A percentile compares a stretch with the other conserved stretches of the same genome.
These are phyloP conservation scores for Paracoccidioides lutzii DNA, from an alignment of 2,329 filamentous ascomycete species.

Conservation along the genomic window DNA sequence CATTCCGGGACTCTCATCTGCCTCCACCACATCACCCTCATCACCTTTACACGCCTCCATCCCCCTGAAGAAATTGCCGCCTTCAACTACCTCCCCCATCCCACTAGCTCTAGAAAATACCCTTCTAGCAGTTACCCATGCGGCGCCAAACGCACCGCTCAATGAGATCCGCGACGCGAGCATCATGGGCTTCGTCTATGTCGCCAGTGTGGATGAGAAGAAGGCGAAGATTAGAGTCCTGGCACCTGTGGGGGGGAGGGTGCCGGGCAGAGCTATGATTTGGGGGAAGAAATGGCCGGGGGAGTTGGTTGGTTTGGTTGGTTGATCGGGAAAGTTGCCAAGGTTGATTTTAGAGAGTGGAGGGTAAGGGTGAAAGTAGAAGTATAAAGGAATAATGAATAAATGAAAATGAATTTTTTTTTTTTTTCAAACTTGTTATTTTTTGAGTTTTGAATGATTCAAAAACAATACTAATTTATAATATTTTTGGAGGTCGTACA, in stretches of 20 bases:
- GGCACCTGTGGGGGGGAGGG: slow-evolving; percentile 66
- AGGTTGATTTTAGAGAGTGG: not conserved
- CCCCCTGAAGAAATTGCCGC: slow-evolving; percentile 48
- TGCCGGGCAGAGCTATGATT: slow-evolving; percentile 68
- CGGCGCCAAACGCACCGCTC: slow-evolving; percentile 53
- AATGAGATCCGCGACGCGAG: slow-evolving; percentile 65
- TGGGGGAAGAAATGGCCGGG: slow-evolving; percentile 74
- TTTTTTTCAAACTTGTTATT: not conserved
- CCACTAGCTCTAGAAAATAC: slow-evolving; percentile 57
- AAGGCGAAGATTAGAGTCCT: slow-evolving; percentile 69
- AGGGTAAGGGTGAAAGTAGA: not conserved
- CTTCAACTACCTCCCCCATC: slow-evolving; percentile 34
- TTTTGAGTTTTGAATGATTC: not conserved
- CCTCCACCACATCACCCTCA: slow-evolving; percentile 17
- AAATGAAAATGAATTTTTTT: not conserved
- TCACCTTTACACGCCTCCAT: slow-evolving; percentile 15
- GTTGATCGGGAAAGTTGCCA: slow-evolving; percentile 15
- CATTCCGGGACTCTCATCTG: slow-evolving; percentile 14
- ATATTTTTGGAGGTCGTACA: too few species aligned
- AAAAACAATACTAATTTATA: not conserved
- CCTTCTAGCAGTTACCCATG: slow-evolving; percentile 74
- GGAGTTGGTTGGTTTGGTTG: slow-evolving; percentile 63
- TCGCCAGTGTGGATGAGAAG: slow-evolving; percentile 79
- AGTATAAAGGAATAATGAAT: not conserved
- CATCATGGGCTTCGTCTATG: slow-evolving; percentile 86